Evolutionary conservation across 306 rosid genomes (phyloP).

Genomic region (Biancaea sappan): DNA sequence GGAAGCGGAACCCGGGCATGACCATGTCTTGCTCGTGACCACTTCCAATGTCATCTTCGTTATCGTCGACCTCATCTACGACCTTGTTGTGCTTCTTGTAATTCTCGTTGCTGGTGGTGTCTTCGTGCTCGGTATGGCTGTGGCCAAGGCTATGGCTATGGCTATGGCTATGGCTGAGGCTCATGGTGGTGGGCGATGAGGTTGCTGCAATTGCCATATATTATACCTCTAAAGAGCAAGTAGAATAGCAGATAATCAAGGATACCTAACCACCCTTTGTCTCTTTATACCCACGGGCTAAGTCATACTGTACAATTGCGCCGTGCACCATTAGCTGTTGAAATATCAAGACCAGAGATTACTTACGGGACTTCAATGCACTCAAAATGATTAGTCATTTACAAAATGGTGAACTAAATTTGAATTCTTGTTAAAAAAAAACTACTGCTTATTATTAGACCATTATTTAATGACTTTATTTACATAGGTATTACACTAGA

Average conservation of each 20-base stretch:
- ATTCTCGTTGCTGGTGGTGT: constrained; percentile 12
- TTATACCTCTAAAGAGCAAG: neutral
- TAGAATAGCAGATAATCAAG: neutral
- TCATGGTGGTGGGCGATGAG: constrained; percentile 45
- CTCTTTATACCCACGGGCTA: constrained; percentile 34
- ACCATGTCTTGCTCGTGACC: constrained; percentile 89
- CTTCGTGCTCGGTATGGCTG: constrained; percentile 39
- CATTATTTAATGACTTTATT: no score
- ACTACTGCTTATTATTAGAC: no score
- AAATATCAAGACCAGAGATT: constrained; percentile 40
- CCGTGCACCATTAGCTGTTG: constrained; percentile 35
- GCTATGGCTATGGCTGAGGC: constrained; percentile 42
- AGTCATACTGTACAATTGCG: constrained; percentile 30
- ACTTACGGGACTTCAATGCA: no score
- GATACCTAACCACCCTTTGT: neutral
- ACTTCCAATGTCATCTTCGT: constrained; percentile 21
- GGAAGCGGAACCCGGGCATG: constrained; percentile 98
- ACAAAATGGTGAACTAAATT: no score
- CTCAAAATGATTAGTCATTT: no score
- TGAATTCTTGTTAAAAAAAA: no score
- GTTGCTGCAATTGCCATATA: constrained; percentile 80
- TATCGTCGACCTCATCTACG: neutral
- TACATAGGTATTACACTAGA: no score
- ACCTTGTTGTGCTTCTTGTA: constrained; percentile 10
- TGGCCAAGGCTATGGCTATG: no score